Evolutionary conservation across 345 rosid genomes (phyloP).

Genomic region (Boechera retrofracta): DNA sequence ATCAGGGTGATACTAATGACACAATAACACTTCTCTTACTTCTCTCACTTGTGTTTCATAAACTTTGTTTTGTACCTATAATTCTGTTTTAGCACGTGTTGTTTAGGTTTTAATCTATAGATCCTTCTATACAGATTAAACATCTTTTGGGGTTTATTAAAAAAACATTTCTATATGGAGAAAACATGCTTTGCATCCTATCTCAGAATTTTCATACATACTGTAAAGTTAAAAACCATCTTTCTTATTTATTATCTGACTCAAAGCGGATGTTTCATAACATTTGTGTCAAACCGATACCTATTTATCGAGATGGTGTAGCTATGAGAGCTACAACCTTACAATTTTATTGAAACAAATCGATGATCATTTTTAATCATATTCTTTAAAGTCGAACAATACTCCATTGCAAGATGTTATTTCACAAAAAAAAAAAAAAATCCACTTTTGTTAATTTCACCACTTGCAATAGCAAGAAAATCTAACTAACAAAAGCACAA

Average conservation of each 20-base stretch:
- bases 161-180: background rate
- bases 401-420: background rate
- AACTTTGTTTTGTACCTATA: conserved; percentile 37
- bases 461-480: background rate
- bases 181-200: background rate
- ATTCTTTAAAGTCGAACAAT: background rate
- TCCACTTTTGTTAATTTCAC: background rate
- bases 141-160: background rate
- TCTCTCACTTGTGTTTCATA: conserved; percentile 19
- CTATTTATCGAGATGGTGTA: background rate
- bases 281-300: background rate
- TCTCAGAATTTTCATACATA: too few relatives aligned
- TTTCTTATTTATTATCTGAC: background rate
- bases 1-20: conserved; percentile 22
- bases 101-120: conserved; percentile 27
- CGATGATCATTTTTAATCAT: background rate
- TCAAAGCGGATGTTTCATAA: background rate
- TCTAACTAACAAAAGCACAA: background rate
- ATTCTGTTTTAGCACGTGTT: conserved; percentile 14
- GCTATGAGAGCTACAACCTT: background rate
- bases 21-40: conserved; percentile 24
- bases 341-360: background rate
- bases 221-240: too few relatives aligned
- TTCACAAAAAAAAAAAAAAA: background rate
- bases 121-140: conserved; percentile 1